Base-by-base conservation (phyloP, 2,329 filamentous ascomycete genomes). In the Colletotrichum gigasporum region DNA sequence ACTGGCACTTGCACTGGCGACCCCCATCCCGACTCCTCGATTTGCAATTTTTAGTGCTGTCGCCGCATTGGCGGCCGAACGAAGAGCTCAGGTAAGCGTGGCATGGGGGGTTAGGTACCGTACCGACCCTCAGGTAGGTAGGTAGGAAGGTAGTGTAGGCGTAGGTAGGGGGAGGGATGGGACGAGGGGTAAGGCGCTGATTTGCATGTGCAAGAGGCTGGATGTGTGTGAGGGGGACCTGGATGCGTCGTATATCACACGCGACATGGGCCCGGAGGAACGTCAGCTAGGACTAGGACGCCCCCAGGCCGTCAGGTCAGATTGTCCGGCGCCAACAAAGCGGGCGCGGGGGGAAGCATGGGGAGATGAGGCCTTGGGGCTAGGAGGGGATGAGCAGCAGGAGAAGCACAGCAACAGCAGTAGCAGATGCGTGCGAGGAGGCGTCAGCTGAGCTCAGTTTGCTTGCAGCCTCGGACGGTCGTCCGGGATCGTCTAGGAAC, bases 121-220 rank as follows among this genome's bases (percentile, higher is more conserved):
- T 30, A 20, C 51, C n/a, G n/a, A n/a, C n/a, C n/a, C 12, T 24
- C 37, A 54, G 32, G 18, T 10, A 34, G 28, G 32, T 35, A 45
- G 41, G 41, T 16, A 39, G 24, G 34, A 26, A 45, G 45, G 24
- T 45, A 24, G 28, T n/a, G 42, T 22, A 14, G 37, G 39, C 37
- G 44, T 59, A 44, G 18, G 41, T 35, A 48, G 42, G 48, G 41
- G 47, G 41, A 48, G 47, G 34, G 61, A 54, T 54, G 47, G 48
- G 61, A 61, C 56, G 56, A 61, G 56, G 56, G 41, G 59, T 59
- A 50, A 41, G 34, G 59, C 30, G 18, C 37, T 42, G 60, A 35
- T 58, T 55, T 66, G 52, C 50, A 64, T 64, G 64, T 65, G 64
- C 64, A 67, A 67, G 37, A 51, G 39, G 45, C 41, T 37, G n/a